Conservation (phyloP, 129 eudicot species). For the Flaveria sonorensis region DNA sequence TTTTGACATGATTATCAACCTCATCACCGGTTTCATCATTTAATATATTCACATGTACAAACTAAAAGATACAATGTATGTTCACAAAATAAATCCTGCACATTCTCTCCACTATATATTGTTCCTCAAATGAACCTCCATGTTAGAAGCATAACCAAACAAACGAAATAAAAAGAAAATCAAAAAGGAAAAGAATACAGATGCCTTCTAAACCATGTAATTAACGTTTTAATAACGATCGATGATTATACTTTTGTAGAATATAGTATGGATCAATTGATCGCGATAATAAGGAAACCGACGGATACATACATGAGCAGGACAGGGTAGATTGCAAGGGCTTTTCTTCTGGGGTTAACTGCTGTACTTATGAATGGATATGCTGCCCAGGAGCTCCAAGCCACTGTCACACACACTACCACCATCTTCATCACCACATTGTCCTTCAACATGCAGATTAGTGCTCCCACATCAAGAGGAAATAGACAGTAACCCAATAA, state of each 20-base stretch:
- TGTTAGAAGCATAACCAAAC: background rate
- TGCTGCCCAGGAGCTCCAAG: conserved; percentile 99
- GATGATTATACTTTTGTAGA: no score
- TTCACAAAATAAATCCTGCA: no score
- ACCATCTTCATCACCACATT: conserved; percentile 66
- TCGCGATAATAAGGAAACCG: conserved; percentile 90
- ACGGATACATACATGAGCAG: conserved; percentile 95
- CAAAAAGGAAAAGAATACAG: background rate
- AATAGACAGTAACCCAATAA: conserved; percentile 92
- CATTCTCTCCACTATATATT: background rate
- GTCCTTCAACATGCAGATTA: conserved; percentile 80
- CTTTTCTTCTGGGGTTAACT: conserved; percentile 88
- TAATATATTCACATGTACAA: no score
- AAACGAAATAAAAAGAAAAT: background rate
- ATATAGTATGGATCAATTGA: conserved; percentile 37
- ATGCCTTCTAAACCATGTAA: no score
- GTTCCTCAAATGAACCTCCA: conserved; percentile 11
- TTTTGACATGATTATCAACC: no score
- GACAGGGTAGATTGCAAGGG: conserved; percentile 93
- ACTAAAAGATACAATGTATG: no score
- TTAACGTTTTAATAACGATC: no score
- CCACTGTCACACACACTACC: conserved; percentile 73
- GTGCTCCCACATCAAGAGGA: conserved; percentile 85
- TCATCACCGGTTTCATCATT: no score
- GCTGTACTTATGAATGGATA: conserved; percentile 98